A percentile compares a stretch with the other conserved stretches of the same genome.
These are phyloP conservation scores for Fibroporia radiculosa DNA, from an alignment of 768 basidiomycete genomes.

Conservation along the genomic window DNA sequence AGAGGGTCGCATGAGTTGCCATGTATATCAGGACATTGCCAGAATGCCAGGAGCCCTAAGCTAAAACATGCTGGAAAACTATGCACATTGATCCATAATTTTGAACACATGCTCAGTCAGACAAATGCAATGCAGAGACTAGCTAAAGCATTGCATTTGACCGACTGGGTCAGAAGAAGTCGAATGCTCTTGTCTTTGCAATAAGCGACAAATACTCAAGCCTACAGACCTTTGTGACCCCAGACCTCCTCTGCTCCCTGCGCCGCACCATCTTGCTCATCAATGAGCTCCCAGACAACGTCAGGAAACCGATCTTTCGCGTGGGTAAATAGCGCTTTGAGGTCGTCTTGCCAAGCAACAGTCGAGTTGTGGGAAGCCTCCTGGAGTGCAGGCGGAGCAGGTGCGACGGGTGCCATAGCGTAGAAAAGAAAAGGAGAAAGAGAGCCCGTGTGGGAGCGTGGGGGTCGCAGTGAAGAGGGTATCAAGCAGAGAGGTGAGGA, in stretches of 20 bases:
- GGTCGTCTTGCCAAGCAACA: conserved; percentile 70
- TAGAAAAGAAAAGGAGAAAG: not conserved
- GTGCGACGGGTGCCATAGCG: conserved; percentile 14
- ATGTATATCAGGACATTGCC: too few species aligned
- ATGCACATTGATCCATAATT: too few species aligned
- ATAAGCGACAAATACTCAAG: too few species aligned
- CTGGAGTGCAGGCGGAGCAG: conserved; percentile 39
- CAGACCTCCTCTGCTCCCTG: conserved; percentile 50
- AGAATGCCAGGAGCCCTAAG: too few species aligned
- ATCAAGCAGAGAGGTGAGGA: conserved; percentile 4
- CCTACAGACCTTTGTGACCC: conserved; percentile 92
- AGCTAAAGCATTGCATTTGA: too few species aligned
- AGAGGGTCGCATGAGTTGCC: too few species aligned
- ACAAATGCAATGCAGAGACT: too few species aligned
- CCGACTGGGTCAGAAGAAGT: too few species aligned
- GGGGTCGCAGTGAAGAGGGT: conserved; percentile 4
- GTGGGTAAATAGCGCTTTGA: conserved; percentile 65
- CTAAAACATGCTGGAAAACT: too few species aligned
- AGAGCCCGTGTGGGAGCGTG: not conserved
- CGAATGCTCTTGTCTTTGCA: too few species aligned
- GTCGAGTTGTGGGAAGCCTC: conserved; percentile 68
- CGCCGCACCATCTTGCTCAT: conserved; percentile 41
- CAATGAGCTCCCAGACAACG: conserved; percentile 79
- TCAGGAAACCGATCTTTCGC: conserved; percentile 95
- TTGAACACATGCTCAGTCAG: too few species aligned